Base-by-base conservation (phyloP, 2,329 filamentous ascomycete genomes). In the Beauveria pseudobassiana region DNA sequence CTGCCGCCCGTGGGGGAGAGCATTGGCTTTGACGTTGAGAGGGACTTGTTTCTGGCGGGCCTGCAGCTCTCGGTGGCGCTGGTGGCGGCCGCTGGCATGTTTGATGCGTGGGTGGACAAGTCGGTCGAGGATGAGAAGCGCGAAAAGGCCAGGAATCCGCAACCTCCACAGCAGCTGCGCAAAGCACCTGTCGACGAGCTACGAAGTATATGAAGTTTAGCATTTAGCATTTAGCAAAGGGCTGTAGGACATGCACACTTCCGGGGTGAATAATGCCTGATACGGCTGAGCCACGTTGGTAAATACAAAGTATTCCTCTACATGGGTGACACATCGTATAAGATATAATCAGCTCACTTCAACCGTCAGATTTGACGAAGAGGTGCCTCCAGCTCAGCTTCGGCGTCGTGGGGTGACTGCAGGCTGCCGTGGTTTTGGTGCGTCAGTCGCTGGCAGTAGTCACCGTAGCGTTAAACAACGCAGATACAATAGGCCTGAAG, bases 51-150 rank as follows among this genome's bases (percentile, higher is more conserved):
- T n/a, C 43, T 57, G 26, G 54, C 54, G n/a, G 54, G 54, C 42
- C 43, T 57, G 54, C 54, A 57, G 43, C 54, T 57, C 26, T 48
- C 54, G 20, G 54, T 57, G 3, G 54, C 54, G 54, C 54, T 57
- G 26, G 43, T 57, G 6, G 54, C 54, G 2, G 54, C 54, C n/a
- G 54, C 54, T n/a, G 43, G 28, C 43, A 57, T 57, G 26, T 57
- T 57, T 40, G 54, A 57, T 5, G 54, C 54, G 18, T 57, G 42
- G 54, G 26, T 38, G 43, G 54, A 57, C 3, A 30, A 45, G 28
- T 57, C 54, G 20, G 54, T 48, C 10, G 54, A 57, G 20, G 28
- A 46, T n/a, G 54, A 57, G 42, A 57, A 48, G 43, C 42, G 26
- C 12, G 54, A 57, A 34, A 48, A 48, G 20, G 54, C 54, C 12